phyloP scores from a whole-genome alignment of 345 rosid species.

The Brassica rapa region DNA sequence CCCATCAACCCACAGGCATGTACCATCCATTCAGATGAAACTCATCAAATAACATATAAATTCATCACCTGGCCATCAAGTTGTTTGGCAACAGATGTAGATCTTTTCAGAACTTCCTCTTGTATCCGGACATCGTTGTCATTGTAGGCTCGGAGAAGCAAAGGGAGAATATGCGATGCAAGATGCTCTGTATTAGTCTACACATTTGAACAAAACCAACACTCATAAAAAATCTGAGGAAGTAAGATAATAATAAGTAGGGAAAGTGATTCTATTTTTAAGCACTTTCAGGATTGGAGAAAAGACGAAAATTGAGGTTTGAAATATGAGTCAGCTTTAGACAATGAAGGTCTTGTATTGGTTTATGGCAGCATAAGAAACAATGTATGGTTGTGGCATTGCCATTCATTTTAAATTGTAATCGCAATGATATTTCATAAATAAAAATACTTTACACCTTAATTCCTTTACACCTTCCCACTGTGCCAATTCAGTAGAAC shows the following conservation, averaged over 20 bases:
- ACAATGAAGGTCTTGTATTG: conserved; percentile 10
- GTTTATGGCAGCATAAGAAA: conserved; percentile 12
- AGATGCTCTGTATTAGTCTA: conserved; percentile 77
- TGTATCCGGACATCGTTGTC: conserved; percentile 94
- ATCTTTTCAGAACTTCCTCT: conserved; percentile 88
- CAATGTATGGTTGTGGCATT: neutral
- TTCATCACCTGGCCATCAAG: conserved; percentile 81
- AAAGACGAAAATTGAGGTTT: neutral
- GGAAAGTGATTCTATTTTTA: neutral
- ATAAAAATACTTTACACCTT: neutral
- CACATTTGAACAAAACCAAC: conserved; percentile 37
- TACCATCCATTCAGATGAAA: neutral
- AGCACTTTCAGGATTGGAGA: conserved; percentile 6
- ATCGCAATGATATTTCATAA: too few species aligned
- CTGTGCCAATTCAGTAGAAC: conserved; percentile 17
- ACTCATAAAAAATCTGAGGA: conserved; percentile 10
- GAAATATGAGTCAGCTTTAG: conserved; percentile 16
- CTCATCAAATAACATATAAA: conserved; percentile 4
- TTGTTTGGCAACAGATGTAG: conserved; percentile 73
- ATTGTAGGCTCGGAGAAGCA: conserved; percentile 89
- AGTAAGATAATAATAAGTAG: neutral
- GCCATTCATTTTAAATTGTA: neutral
- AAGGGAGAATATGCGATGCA: conserved; percentile 70
- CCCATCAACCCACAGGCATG: conserved; percentile 16
- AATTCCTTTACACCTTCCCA: neutral